Conservation (phyloP, 768 basidiomycete genomes). For the Russula emetica region DNA sequence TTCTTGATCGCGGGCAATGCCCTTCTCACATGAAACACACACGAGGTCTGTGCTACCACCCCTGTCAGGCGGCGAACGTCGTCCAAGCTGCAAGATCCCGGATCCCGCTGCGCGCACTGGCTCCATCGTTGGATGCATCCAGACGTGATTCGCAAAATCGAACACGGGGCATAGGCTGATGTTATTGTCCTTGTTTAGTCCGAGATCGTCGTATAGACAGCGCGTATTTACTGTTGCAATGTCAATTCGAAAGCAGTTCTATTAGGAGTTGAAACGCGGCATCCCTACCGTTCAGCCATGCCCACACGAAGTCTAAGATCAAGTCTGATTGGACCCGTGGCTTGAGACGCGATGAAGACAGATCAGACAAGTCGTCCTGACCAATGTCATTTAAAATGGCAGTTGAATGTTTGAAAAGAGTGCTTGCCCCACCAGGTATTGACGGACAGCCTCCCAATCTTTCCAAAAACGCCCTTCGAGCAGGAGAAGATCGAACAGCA, state of each 20-base stretch:
- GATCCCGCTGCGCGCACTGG: constrained; percentile 33
- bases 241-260: constrained; percentile 11
- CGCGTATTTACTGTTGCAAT: constrained; percentile 76
- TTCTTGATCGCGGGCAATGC: constrained; percentile 53
- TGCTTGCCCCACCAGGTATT: constrained; percentile 48
- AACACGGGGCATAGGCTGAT: constrained; percentile 84
- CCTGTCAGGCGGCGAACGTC: constrained; percentile 12
- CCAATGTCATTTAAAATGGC: constrained; percentile 5
- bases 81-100: constrained; percentile 8
- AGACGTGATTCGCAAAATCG: constrained; percentile 84
- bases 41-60: constrained; percentile 39
- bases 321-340: constrained; percentile 17
- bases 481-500: constrained; percentile 39
- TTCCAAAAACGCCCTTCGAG: constrained; percentile 47
- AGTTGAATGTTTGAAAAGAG: not conserved
- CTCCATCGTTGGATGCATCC: constrained; percentile 40
- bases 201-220: constrained; percentile 70
- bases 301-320: constrained; percentile 68
- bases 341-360: not conserved
- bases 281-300: constrained; percentile 79
- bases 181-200: constrained; percentile 58
- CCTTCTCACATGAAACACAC: constrained; percentile 43
- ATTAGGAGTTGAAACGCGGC: constrained; percentile 14
- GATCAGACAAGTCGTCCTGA: constrained; percentile 13
- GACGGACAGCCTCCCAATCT: constrained; percentile 54